A percentile compares a stretch with the other conserved stretches of the same genome.
Conservation (phyloP, 1,284 basidiomycete genomes). For the Sparassis latifolia region DNA sequence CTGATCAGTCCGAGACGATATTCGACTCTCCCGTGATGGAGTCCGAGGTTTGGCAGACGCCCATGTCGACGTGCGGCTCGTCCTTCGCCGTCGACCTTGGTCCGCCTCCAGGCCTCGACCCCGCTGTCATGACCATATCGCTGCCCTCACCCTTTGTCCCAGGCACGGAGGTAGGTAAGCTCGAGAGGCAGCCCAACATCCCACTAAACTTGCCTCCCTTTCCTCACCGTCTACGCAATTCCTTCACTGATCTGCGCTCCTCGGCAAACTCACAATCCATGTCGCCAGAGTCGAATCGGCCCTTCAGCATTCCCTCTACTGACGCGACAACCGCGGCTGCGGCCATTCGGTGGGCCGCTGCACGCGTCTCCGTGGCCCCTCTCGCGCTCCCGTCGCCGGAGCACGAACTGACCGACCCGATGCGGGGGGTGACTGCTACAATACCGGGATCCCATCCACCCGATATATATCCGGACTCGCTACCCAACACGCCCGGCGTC, state of each 20-base stretch:
- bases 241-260: slow-evolving; percentile 42
- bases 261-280: slow-evolving; percentile 13
- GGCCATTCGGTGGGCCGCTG: slow-evolving; percentile 77
- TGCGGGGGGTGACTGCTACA: slow-evolving; percentile 63
- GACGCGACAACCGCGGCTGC: slow-evolving; percentile 70
- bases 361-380: slow-evolving; percentile 69
- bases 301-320: slow-evolving; percentile 30
- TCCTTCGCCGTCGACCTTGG: neutral
- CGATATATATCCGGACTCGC: slow-evolving; percentile 17
- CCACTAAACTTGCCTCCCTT: slow-evolving; percentile 21
- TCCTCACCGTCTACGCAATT: slow-evolving; percentile 48
- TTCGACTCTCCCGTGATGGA: slow-evolving; percentile 18
- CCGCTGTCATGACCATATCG: neutral
- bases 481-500: slow-evolving; percentile 38
- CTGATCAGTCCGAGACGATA: slow-evolving; percentile 10
- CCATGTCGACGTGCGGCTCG: neutral
- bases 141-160: neutral
- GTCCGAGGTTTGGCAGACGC: neutral
- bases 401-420: slow-evolving; percentile 79
- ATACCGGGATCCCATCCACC: slow-evolving; percentile 56
- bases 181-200: slow-evolving; percentile 14
- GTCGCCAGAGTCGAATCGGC: slow-evolving; percentile 17
- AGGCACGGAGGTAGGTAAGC: slow-evolving; percentile 2
- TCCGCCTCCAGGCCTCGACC: neutral
- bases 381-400: slow-evolving; percentile 82